These are phyloP conservation scores for Trichoderma guizhouense DNA, from an alignment of 2,329 filamentous ascomycete species.

Conservation along the genomic window DNA sequence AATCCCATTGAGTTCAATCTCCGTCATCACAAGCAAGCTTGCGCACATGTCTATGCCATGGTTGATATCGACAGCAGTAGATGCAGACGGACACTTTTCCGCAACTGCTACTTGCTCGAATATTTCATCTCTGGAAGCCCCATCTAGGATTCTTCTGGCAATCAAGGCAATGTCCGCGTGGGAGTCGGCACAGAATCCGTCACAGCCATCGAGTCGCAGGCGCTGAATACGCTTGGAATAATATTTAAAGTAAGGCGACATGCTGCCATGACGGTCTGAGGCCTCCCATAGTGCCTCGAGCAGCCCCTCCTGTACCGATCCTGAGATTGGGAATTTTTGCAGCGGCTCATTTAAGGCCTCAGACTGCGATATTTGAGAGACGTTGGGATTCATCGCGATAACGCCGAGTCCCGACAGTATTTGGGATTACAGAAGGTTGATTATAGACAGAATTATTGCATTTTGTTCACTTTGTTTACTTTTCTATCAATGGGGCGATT, in stretches of 20 bases:
- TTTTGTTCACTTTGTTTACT: neutral
- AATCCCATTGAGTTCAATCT: neutral
- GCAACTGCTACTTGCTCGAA: neutral
- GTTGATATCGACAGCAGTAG: neutral
- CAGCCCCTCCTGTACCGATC: neutral
- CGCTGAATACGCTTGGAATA: neutral
- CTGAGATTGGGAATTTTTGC: neutral
- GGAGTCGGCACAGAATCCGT: neutral
- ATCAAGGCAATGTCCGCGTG: neutral
- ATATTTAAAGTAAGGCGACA: slow-evolving; percentile 3
- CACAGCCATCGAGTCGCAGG: neutral
- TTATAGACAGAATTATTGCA: neutral
- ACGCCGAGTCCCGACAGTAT: no score
- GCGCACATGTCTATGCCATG: slow-evolving; percentile 9
- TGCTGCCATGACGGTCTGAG: neutral
- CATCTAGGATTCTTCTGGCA: neutral
- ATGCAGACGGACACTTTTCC: neutral
- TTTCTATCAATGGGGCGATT: neutral
- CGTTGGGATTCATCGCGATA: neutral
- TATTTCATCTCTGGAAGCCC: neutral
- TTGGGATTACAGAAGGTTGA: neutral
- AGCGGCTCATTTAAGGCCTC: neutral
- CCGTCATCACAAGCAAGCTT: slow-evolving; percentile 2
- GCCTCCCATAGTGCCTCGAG: slow-evolving; percentile 5
- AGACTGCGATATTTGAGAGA: neutral